A percentile compares a stretch with the other conserved stretches of the same genome.
These are phyloP conservation scores for Anethum foeniculum DNA, from an alignment of 140 eudicot genomes.

Conservation along the genomic window DNA sequence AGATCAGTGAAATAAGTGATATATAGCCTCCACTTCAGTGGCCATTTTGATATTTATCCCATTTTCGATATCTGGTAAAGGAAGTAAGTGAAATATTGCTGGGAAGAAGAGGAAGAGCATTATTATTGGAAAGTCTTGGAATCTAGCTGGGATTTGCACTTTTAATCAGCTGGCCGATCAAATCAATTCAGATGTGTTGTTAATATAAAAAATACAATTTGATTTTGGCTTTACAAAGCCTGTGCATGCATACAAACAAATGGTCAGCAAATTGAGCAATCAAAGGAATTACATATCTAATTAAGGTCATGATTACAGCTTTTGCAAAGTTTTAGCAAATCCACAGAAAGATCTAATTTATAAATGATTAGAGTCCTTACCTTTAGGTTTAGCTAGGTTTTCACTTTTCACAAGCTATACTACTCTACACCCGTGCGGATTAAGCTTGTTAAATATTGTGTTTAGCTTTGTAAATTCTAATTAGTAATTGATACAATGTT, in stretches of 20 bases:
- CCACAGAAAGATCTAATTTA: background rate
- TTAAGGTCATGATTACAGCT: background rate
- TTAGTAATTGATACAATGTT: too few relatives aligned
- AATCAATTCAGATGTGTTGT: background rate
- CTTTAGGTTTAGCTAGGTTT: background rate
- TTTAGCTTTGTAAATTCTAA: background rate
- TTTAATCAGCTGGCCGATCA: background rate
- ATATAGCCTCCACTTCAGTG: too few relatives aligned
- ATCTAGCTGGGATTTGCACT: background rate
- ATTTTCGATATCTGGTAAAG: too few relatives aligned
- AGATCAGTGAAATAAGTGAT: too few relatives aligned
- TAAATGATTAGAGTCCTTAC: background rate
- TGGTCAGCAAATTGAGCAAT: background rate
- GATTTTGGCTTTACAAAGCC: background rate
- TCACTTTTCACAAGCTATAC: background rate
- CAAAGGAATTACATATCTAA: background rate
- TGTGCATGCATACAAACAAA: background rate
- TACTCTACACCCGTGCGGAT: background rate
- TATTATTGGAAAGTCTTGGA: background rate
- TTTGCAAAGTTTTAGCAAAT: background rate
- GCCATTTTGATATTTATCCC: too few relatives aligned
- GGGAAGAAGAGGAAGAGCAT: background rate
- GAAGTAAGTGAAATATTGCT: background rate
- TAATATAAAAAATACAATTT: background rate
- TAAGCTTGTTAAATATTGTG: background rate